Evolutionary conservation across 164 flowering plant genomes (phyloP), one percentile per base, ranked within the genome.

Genomic region (Nelumbo lutea): DNA sequence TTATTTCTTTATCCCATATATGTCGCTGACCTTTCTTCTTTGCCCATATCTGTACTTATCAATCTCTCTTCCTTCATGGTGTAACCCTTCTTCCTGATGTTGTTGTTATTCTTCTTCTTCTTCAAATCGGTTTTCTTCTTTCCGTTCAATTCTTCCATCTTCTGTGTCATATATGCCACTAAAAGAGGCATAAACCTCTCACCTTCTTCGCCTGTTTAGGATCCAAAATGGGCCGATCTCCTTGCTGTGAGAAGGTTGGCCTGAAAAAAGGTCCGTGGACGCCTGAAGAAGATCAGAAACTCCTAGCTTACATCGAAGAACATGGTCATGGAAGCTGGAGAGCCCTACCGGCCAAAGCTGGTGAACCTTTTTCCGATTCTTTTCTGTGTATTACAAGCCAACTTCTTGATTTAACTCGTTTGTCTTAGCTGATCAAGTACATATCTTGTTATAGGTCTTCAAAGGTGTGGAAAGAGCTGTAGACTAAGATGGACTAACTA

Each of bases 401-500:
- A 7, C 9, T 51, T 10, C 9, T 7, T 11, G 1, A 7, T 47
- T 42, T 27, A 11, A n/a, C 61, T 9, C 4, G 27, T 15, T 47
- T 9, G 51, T 46, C 40, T 8, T 47, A 3, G 9, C 47, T 39
- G 9, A 6, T 46, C 14, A 9, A 3, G 59, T 27, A 66, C 0
- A 2, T 27, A 59, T 58, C 8, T 59, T 57, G 50, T 10, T 45
- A 1, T 70, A 93, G 98, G 97, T 9, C 91, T 93, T 56, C 91
- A 86, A 61, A 83, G 98, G 70, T 93, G 98, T 70, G 98, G 98
- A 40, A 93, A 93, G 82, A 93, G 98, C 70, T 93, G 98, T 73
- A 83, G 98, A 66, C 81, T 93, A 47, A 81, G 98, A 76, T 93
- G 97, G 98, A 93, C 96, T 47, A 93, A 93, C 65, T 93, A 93